A percentile compares a stretch with the other conserved stretches of the same genome.
These are phyloP conservation scores for Colletotrichum gloeosporioides DNA, from an alignment of 2,329 filamentous ascomycete species.

Conservation along the genomic window DNA sequence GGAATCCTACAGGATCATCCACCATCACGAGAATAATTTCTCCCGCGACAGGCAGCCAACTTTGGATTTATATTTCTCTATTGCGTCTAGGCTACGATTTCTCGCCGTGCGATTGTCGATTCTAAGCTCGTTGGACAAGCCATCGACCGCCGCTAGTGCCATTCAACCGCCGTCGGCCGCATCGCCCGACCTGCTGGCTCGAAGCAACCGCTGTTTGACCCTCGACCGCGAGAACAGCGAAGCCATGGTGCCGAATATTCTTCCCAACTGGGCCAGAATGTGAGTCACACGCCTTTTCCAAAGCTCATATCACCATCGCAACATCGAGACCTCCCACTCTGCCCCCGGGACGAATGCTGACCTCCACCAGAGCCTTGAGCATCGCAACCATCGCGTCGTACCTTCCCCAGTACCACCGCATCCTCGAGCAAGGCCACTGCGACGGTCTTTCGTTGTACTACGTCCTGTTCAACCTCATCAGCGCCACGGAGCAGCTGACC, in stretches of 20 bases:
- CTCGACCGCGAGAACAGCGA: rapidly evolving
- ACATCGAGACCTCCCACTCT: neutral
- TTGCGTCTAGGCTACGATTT: neutral
- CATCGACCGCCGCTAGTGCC: neutral
- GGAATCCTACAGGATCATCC: neutral
- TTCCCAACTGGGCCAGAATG: neutral
- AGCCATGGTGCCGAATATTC: neutral
- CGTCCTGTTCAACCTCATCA: neutral
- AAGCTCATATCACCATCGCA: neutral
- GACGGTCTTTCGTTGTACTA: neutral
- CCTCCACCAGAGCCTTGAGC: neutral
- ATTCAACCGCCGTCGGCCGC: neutral
- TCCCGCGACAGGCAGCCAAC: neutral
- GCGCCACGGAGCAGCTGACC: constrained; percentile 1
- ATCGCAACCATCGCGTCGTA: neutral
- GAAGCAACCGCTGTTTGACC: neutral
- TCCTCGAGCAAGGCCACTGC: neutral
- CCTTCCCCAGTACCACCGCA: constrained; percentile 1
- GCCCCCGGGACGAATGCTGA: neutral
- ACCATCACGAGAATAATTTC: neutral
- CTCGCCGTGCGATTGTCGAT: neutral
- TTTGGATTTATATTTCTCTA: rapidly evolving
- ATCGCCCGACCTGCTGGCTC: neutral
- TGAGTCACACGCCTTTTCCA: neutral
- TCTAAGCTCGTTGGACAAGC: neutral